A percentile compares a stretch with the other conserved stretches of the same genome.
Conservation (phyloP, 2,329 filamentous ascomycete species). For the Fusarium equiseti region DNA sequence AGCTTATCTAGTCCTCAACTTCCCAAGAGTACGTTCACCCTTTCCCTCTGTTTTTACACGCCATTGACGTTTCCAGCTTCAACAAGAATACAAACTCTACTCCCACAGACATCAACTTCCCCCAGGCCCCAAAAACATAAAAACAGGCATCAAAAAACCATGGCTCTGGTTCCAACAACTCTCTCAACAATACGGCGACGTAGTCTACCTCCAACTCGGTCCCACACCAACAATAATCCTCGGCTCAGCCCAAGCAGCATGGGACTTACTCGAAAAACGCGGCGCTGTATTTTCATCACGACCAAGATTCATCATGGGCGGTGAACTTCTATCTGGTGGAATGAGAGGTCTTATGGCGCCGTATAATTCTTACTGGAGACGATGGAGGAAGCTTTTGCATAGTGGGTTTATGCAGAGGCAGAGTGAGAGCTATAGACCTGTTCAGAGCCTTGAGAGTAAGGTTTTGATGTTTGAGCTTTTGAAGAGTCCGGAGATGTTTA, state of each 20-base stretch:
- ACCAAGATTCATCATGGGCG: slow-evolving; percentile 61
- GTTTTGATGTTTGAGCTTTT: slow-evolving; percentile 57
- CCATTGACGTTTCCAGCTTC: slow-evolving; percentile 45
- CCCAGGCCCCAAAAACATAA: slow-evolving; percentile 54
- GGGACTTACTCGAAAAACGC: slow-evolving; percentile 59
- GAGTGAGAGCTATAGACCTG: slow-evolving; percentile 57
- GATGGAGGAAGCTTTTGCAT: slow-evolving; percentile 59
- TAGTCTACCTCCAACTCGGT: slow-evolving; percentile 58
- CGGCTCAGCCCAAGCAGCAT: slow-evolving; percentile 57
- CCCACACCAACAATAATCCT: slow-evolving; percentile 58
- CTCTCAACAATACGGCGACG: slow-evolving; percentile 55
- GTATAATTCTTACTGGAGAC: slow-evolving; percentile 57
- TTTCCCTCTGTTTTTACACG: background rate
- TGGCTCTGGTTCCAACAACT: slow-evolving; percentile 59
- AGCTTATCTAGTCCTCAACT: slow-evolving; percentile 30
- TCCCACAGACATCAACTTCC: slow-evolving; percentile 55
- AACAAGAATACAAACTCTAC: slow-evolving; percentile 56
- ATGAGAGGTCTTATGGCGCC: slow-evolving; percentile 59
- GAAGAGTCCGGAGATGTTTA: slow-evolving; percentile 45
- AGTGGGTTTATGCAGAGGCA: slow-evolving; percentile 58
- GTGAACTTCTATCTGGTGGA: slow-evolving; percentile 56
- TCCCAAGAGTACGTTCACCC: slow-evolving; percentile 32
- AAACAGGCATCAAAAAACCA: slow-evolving; percentile 55
- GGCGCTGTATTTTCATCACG: slow-evolving; percentile 59
- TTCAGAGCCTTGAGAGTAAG: slow-evolving; percentile 57